These are phyloP conservation scores for Mycena olivaceomarginata DNA, from an alignment of 768 basidiomycete genomes.

Conservation along the genomic window DNA sequence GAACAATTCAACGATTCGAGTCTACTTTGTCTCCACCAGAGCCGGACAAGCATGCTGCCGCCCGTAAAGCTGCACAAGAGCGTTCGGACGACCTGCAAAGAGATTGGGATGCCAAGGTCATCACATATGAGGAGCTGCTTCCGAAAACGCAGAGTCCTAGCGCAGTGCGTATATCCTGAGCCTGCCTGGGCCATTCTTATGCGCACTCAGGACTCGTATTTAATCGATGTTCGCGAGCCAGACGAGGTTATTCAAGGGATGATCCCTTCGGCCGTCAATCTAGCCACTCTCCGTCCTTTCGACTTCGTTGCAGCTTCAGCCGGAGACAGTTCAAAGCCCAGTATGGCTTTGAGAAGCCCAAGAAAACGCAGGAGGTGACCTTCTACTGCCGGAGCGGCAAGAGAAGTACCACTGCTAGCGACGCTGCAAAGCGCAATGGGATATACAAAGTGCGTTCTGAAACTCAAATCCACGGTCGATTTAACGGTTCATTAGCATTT, in stretches of 20 bases:
- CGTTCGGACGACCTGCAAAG: conserved; percentile 67
- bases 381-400: conserved; percentile 96
- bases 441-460: conserved; percentile 81
- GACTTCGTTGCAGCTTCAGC: conserved; percentile 74
- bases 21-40: conserved; percentile 49
- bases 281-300: conserved; percentile 90
- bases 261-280: conserved; percentile 94
- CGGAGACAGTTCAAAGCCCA: conserved; percentile 76
- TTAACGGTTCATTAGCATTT: conserved; percentile 60
- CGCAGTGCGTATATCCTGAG: conserved; percentile 61
- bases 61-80: conserved; percentile 58
- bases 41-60: conserved; percentile 51
- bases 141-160: conserved; percentile 87
- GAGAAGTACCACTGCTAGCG: conserved; percentile 87
- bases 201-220: conserved; percentile 73
- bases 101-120: conserved; percentile 85
- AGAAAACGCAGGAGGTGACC: conserved; percentile 81
- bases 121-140: conserved; percentile 90
- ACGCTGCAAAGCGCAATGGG: conserved; percentile 88
- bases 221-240: conserved; percentile 95
- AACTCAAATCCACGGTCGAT: not conserved
- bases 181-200: not conserved
- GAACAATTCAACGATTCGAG: conserved; percentile 40
- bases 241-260: conserved; percentile 94
- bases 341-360: conserved; percentile 86